phyloP scores from a whole-genome alignment of 139 green algal genomes.

The Closterium sp. region DNA sequence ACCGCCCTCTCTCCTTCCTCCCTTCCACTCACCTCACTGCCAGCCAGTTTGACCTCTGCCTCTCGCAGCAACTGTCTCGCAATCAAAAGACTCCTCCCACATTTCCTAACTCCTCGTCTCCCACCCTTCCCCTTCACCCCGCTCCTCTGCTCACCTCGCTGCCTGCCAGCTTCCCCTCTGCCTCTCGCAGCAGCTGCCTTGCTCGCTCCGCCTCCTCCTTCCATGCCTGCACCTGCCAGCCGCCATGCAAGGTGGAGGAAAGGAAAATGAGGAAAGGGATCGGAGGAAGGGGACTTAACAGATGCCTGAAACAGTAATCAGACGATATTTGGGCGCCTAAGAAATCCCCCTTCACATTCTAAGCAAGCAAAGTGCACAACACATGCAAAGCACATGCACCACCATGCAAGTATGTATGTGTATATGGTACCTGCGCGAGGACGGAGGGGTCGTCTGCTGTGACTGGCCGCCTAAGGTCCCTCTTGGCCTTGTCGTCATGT shows the following conservation, averaged over 20 bases:
- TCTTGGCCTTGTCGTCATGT: conserved; percentile 18
- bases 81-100: no score
- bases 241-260: neutral
- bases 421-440: conserved; percentile 2
- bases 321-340: neutral
- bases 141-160: no score
- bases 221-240: conserved; percentile 41
- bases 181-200: neutral
- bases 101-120: no score
- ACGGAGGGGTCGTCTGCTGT: conserved; percentile 16
- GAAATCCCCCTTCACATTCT: neutral
- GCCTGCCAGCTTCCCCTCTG: no score
- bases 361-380: no score
- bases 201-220: conserved; percentile 37
- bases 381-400: no score
- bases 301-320: no score
- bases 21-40: conserved; percentile 17
- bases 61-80: conserved; percentile 8
- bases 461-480: conserved; percentile 29
- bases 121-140: no score
- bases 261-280: neutral
- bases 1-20: no score
- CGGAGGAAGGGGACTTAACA: no score
- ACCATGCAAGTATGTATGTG: no score
- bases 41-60: conserved; percentile 27